phyloP scores from a whole-genome alignment of 2,329 filamentous ascomycete species.

The Aspergillus pseudonomiae region DNA sequence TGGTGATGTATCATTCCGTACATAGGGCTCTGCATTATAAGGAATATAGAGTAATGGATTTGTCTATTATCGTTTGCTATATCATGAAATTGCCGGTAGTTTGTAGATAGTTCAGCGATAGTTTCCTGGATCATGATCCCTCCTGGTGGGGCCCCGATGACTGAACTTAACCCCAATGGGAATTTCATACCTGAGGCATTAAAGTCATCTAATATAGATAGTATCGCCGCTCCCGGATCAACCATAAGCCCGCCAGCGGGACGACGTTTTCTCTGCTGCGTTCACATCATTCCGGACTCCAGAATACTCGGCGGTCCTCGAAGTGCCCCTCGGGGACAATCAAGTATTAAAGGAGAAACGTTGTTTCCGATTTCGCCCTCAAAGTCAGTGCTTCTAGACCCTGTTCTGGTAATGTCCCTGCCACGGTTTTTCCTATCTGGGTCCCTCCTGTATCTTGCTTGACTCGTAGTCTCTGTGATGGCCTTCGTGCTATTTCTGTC shows the following conservation, averaged over 20 bases:
- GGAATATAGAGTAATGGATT: not conserved
- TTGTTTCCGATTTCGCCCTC: slow-evolving; percentile 10
- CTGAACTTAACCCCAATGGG: not conserved
- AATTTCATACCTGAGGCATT: not conserved
- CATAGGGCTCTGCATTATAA: not conserved
- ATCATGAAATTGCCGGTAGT: not conserved
- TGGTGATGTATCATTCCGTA: not conserved
- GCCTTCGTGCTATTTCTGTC: not conserved
- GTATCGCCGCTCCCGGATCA: not conserved
- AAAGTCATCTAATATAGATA: not conserved
- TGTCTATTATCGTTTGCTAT: not conserved
- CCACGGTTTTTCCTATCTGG: slow-evolving; percentile 8
- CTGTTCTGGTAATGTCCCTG: slow-evolving; percentile 3
- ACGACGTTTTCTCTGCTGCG: slow-evolving; percentile 42
- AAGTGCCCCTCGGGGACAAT: slow-evolving; percentile 37
- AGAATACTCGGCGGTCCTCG: slow-evolving; percentile 48
- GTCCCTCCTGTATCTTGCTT: slow-evolving; percentile 2
- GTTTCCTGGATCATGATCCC: no score
- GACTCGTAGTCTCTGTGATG: slow-evolving; percentile 2
- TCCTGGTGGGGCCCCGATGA: not conserved
- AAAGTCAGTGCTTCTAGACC: slow-evolving; percentile 11
- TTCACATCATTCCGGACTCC: slow-evolving; percentile 45
- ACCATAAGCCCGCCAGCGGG: slow-evolving; percentile 22
- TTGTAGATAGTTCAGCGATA: not conserved
- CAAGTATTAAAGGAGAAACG: slow-evolving; percentile 26